Base-by-base conservation (phyloP, 2,329 filamentous ascomycete genomes). In the Paraphaeosphaeria minitans region DNA sequence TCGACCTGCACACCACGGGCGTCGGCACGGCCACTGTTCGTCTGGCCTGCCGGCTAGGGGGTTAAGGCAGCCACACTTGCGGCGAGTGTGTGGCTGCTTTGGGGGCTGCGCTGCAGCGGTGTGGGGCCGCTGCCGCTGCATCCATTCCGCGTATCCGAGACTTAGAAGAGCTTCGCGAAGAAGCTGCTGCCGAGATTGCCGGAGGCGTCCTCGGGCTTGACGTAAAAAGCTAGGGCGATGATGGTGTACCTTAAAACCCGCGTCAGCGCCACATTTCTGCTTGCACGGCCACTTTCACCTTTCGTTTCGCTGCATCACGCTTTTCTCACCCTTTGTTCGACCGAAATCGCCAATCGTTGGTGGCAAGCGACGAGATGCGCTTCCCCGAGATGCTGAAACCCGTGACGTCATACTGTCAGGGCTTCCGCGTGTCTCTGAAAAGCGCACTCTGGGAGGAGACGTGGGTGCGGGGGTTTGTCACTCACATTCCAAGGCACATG, bases 141-240 rank as follows among this genome's bases (percentile, higher is more conserved):
- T 27, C 24, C n/a, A 21, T 51, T 39, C 48, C 48, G 48, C 5
- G 24, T 53, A 53, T n/a, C 37, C 50, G 47, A 19, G 7, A 21
- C 16, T 24, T 45, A 53, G n/a, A 29, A 45, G 14, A 45, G 43
- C 19, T 35, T 45, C 14, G 49, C 58, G 39, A 74, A 73, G 59
- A 75, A 68, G 14, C 69, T 62, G 39, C 66, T 65, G 22, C 67
- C 68, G 33, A 74, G 63, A 42, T 75, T 67, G 41, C 74, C 74
- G 13, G 60, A 66, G 3, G 78, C 80, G 62, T 83, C 76, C 62
- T 86, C 84, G 2, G 85, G 85, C 68, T 87, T 87, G 52, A 87
- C 84, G 71, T 83, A 83, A 71, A 87, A 87, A 5, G 84, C 84
- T 41, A 87, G 74, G 3, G 82, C 84, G 57, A 87, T 87, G 57